These are phyloP conservation scores for Symbiodinium pilosum DNA, from an alignment of 73 alveolate genomes.

Conservation along the genomic window DNA sequence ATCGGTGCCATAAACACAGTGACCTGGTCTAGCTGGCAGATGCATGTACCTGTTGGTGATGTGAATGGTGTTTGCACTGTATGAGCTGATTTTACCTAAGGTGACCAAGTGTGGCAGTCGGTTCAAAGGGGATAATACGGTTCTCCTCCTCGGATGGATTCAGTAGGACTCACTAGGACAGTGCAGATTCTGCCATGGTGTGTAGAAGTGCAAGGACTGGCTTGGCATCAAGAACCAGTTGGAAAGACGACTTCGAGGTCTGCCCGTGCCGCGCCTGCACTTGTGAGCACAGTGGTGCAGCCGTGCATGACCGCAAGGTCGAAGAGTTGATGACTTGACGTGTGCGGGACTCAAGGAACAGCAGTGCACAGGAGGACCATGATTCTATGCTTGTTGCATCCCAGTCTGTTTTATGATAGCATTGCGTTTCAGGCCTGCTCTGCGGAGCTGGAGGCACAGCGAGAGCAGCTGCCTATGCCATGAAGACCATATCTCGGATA, in stretches of 20 bases:
- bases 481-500: conserved; percentile 17
- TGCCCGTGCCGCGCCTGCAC: background rate
- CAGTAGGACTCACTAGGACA: background rate
- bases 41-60: background rate
- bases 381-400: background rate
- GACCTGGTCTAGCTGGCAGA: background rate
- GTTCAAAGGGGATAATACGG: conserved; percentile 56
- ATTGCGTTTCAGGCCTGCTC: conserved; percentile 43
- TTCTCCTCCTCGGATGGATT: background rate
- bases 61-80: no score
- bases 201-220: conserved; percentile 20
- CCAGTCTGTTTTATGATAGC: background rate
- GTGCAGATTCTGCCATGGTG: background rate
- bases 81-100: background rate
- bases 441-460: conserved; percentile 95
- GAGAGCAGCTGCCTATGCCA: conserved; percentile 86
- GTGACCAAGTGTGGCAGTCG: conserved; percentile 43
- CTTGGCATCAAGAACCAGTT: conserved; percentile 76
- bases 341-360: no score
- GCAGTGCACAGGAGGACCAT: no score
- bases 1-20: conserved; percentile 84
- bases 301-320: background rate
- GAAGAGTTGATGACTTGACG: background rate
- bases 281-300: background rate
- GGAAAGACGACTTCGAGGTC: conserved; percentile 28